Conservation (phyloP, 202 grass and related monocot genomes). For the Panicum virgatum region DNA sequence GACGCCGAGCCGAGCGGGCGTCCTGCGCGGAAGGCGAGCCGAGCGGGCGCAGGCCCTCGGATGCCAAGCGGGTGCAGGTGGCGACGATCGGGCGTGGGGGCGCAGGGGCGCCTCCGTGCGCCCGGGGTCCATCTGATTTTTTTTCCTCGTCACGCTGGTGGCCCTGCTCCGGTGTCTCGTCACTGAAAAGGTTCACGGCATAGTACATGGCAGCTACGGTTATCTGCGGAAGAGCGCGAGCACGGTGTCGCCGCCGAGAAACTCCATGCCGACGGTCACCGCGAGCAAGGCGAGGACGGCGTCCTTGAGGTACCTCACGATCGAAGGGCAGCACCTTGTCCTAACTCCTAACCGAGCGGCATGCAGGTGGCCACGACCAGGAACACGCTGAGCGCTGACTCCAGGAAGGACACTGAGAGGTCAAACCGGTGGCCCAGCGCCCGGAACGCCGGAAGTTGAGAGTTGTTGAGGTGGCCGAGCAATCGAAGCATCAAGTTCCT, state of each 20-base stretch:
- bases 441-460: constrained; percentile 3
- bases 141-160: background rate
- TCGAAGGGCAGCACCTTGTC: constrained; percentile 39
- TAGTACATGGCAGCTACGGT: constrained; percentile 24
- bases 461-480: constrained; percentile 38
- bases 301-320: constrained; percentile 42
- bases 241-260: constrained; percentile 38
- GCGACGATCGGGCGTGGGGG: too few species aligned
- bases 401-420: constrained; percentile 42
- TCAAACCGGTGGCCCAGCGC: constrained; percentile 15
- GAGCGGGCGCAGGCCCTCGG: too few species aligned
- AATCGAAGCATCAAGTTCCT: too few species aligned
- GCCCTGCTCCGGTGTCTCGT: background rate
- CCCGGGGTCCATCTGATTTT: too few species aligned
- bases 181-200: background rate
- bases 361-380: constrained; percentile 48
- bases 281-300: constrained; percentile 33
- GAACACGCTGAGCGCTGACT: constrained; percentile 40
- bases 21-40: too few species aligned
- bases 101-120: too few species aligned
- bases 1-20: too few species aligned
- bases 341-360: constrained; percentile 46
- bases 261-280: constrained; percentile 38
- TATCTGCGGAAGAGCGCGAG: constrained; percentile 45
- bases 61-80: too few species aligned